Evolutionary conservation across 83 land plant genomes (phyloP), one percentile per base, ranked within the genome.

Genomic region (Picea engelmannii): DNA sequence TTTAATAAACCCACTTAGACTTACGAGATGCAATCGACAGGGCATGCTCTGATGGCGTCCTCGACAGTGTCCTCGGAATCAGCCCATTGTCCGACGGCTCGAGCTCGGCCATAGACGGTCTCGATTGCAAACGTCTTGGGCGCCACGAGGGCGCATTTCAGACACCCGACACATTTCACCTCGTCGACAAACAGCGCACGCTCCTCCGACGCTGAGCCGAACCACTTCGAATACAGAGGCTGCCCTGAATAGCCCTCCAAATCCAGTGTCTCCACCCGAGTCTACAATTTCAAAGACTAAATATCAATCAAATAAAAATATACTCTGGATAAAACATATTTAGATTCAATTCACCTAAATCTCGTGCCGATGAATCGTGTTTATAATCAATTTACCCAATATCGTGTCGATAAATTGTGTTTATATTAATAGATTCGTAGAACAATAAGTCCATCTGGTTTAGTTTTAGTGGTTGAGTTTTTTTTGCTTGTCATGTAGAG

Each of bases 21-120:
- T 81, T 90, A 97, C 99, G 94, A 94, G 83, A 97, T 97, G 88
- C 99, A 97, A 79, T 97, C 98, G 16, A 97, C 98, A 2, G 99
- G 99, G 73, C 99, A 97, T 6, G 97, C 83, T 62, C 84, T 88
- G 4, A 97, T 94, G 13, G 99, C 99, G 47, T 94, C 93, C 1
- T 81, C 83, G 40, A 96, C 88, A 35, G 89, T 89, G 70, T 84
- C 78, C 60, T 92, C 92, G 15, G 96, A 87, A 81, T 97, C 99
- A 35, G 93, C 98, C 99, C 99, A 97, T 78, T 97, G 99, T 0
- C 87, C 94, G 1, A 97, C 94, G 25, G 90, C 99, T 17, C 99
- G 87, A 12, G 99, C 99, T 60, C 99, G 91, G 49, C 99, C 99
- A 66, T 91, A 87, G 10, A 77, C 84, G 6, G 93, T 91, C 83